Conservation (phyloP, 768 basidiomycete species). For the Amanita inopinata region DNA sequence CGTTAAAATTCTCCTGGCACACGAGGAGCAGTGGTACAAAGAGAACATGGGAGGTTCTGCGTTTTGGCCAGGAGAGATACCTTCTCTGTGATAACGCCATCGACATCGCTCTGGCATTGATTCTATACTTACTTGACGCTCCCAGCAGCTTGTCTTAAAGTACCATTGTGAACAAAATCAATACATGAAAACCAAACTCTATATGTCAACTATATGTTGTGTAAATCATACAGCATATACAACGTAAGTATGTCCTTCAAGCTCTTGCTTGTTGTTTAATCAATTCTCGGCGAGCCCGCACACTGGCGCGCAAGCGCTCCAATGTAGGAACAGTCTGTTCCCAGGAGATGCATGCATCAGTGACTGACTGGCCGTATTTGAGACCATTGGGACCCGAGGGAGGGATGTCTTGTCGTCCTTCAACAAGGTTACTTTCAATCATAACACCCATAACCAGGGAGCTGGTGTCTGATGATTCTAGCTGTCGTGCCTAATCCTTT, state of each 20-base stretch:
- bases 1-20: constrained; percentile 40
- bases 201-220: too few relatives aligned
- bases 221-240: too few relatives aligned
- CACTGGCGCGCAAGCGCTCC: constrained; percentile 81
- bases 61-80: constrained; percentile 33
- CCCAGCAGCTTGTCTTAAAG: too few relatives aligned
- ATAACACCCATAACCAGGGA: constrained; percentile 83
- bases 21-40: constrained; percentile 44
- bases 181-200: too few relatives aligned
- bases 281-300: constrained; percentile 59
- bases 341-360: constrained; percentile 89
- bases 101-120: too few relatives aligned
- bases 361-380: constrained; percentile 79
- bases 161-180: too few relatives aligned
- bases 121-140: too few relatives aligned
- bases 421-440: constrained; percentile 88
- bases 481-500: constrained; percentile 51
- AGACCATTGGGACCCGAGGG: constrained; percentile 59
- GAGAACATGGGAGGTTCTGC: constrained; percentile 31
- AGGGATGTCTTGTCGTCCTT: constrained; percentile 82
- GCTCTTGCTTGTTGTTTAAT: constrained; percentile 23
- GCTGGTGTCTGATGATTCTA: constrained; percentile 63
- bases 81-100: constrained; percentile 15
- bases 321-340: constrained; percentile 74
- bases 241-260: too few relatives aligned